Base-by-base conservation (phyloP, 345 rosid genomes). In the Raphanus raphanistrum region DNA sequence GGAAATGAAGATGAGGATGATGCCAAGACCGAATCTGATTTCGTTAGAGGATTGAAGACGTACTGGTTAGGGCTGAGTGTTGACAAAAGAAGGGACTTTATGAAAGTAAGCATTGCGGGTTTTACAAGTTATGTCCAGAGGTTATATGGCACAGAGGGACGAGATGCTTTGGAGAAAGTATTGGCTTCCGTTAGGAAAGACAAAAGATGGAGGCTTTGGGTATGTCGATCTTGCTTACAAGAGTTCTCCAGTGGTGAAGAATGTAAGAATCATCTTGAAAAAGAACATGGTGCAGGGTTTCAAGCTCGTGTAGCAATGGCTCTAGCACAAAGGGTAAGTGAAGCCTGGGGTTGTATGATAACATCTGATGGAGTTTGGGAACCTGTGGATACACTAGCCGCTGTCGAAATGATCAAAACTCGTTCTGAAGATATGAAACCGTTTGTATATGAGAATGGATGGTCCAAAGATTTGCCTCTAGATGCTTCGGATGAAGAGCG, bases 391-490 rank as follows among this genome's bases (percentile, higher is more conserved):
- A 4, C 45, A 11, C 50, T 45, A 70, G 59, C 70, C 61, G 80
- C 75, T 1, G 65, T 5, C 36, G 59, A 70, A 7, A 62, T 70
- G 64, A 76, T 76, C 64, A 70, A 63, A 27, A 35, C 28, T 55
- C 80, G 5, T 41, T 43, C 63, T 1, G 4, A 0, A 62, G 7
- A 13, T 61, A 55, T n/a, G 55, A 63, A 76, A 69, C 28, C 26
- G 4, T 62, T 70, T 35, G 29, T 10, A 7, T 43, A n/a, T 63
- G 41, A 48, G 63, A 59, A 62, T 6, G 75, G 80, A 7, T 76
- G 80, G 80, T 70, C 70, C 63, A 35, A 36, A 4, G 71, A 76
- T 15, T 70, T 73, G 79, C 79, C 75, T 52, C 11, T 52, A 26
- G 38, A 36, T 52, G 64, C 1, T 3, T 75, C 29, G 8, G 11